Percentiles rank a stretch among this genome's conserved stretches.
Evolutionary conservation across 2,329 filamentous ascomycete species (phyloP).

Genomic region (Capronia americana): DNA sequence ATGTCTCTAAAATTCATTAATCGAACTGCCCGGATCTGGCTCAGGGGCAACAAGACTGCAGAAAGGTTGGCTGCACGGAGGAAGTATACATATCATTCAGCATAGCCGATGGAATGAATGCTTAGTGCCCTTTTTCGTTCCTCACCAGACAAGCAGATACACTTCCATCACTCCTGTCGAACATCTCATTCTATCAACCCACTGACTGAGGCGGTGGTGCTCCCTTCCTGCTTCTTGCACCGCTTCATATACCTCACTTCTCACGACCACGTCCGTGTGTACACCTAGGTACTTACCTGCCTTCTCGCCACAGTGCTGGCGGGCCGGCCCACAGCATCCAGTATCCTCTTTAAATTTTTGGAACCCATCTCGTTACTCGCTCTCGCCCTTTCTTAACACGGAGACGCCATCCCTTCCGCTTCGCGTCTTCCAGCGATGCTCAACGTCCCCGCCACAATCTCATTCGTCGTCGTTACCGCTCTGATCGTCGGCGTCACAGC

Average conservation of each 20-base stretch:
- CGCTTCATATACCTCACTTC: neutral
- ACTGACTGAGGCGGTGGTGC: neutral
- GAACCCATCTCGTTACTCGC: neutral
- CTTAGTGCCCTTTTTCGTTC: neutral
- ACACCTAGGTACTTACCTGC: too few species aligned
- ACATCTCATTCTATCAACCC: neutral
- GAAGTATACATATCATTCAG: too few species aligned
- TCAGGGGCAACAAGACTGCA: neutral
- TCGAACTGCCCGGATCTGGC: neutral
- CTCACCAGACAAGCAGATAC: neutral
- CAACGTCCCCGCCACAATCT: conserved; percentile 9
- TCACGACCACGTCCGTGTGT: too few species aligned
- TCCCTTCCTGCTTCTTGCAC: neutral
- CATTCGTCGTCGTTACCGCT: conserved; percentile 8
- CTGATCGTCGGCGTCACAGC: neutral
- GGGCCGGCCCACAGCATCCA: neutral
- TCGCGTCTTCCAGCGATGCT: neutral
- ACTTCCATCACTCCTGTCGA: neutral
- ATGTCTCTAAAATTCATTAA: neutral
- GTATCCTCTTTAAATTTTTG: neutral
- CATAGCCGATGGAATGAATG: neutral
- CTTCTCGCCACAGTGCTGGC: too few species aligned
- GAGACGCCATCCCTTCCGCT: neutral
- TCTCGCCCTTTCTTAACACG: too few species aligned
- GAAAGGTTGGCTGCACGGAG: neutral